A percentile compares a stretch with the other conserved stretches of the same genome.
Conservation (phyloP, 1,284 basidiomycete species). For the Ceratobasidium sp. region DNA sequence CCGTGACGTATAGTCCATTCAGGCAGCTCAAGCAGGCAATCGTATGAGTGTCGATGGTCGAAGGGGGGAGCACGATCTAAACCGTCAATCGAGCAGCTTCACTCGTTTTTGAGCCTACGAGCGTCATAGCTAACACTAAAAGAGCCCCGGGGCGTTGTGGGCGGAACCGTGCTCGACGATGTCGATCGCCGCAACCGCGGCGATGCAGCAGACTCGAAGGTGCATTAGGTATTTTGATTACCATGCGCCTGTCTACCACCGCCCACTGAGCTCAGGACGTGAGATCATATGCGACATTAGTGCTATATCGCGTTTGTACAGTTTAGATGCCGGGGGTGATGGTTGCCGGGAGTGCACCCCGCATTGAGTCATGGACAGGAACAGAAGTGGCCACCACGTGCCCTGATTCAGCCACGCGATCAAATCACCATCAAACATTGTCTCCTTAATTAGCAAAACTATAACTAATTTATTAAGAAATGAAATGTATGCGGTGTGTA, state of each 20-base stretch:
- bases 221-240: constrained; percentile 40
- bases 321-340: constrained; percentile 19
- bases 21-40: neutral
- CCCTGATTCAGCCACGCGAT: neutral
- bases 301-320: no score
- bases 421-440: constrained; percentile 24
- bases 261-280: constrained; percentile 41
- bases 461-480: neutral
- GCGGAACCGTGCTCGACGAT: constrained; percentile 23
- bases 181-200: constrained; percentile 39
- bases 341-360: constrained; percentile 23
- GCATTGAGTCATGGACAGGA: no score
- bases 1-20: constrained; percentile 28
- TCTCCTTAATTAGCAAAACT: neutral
- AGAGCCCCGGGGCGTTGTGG: neutral
- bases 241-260: constrained; percentile 9
- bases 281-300: constrained; percentile 43
- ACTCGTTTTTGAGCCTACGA: constrained; percentile 30
- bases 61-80: constrained; percentile 20
- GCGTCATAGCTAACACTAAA: constrained; percentile 22
- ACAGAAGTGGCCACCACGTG: no score
- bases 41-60: neutral
- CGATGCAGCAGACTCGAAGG: constrained; percentile 6
- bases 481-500: no score
- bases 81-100: neutral